Base-by-base conservation (phyloP, 148 eudicot genomes). In the Polygonum aviculare region DNA sequence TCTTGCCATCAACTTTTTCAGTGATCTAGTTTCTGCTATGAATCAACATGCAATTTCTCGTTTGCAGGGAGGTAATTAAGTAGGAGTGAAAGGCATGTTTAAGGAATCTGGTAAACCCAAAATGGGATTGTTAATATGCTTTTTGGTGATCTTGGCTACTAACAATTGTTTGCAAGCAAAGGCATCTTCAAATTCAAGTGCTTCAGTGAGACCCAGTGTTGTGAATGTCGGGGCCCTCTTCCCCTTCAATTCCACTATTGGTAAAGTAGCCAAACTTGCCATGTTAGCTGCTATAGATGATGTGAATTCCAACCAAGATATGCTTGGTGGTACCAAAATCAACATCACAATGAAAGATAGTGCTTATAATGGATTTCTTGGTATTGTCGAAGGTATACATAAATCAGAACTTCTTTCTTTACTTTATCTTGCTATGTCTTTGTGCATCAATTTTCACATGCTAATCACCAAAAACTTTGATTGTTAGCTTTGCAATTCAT, bases 401-500 rank as follows among this genome's bases (percentile, higher is more conserved):
- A 12, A 3, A 48, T 76, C 5, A 70, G 12, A 50, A 33, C 55
- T 49, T 49, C 38, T 45, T 1, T 15, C 2, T 69, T 69, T 10
- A 40, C 5, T n/a, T 40, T 40, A 15, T 45, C 50, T 70, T 10
- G 6, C 33, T 3, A 16, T 38, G 74, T 18, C n/a, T 22, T 75
- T 6, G 52, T 36, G 39, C 6, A 14, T 44, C 11, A 55, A 38
- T 51, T 5, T 51, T 51, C 57, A 16, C 57, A 51, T 51, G n/a
- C 19, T 51, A 51, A 51, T 14, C 15, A 51, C n/a, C 19, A 51
- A 51, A 51, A 14, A 16, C 39, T 72, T 21, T 36, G 4, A 47
- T 77, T 12, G n/a, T 18, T 88, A 91, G 97, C 94, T 78, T 74
- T 92, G 81, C 79, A 80, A 75, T 78, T 90, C 74, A 84, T 92